These are phyloP conservation scores for Myxozyma melibiosi DNA, from an alignment of 805 yeast species.

Conservation along the genomic window DNA sequence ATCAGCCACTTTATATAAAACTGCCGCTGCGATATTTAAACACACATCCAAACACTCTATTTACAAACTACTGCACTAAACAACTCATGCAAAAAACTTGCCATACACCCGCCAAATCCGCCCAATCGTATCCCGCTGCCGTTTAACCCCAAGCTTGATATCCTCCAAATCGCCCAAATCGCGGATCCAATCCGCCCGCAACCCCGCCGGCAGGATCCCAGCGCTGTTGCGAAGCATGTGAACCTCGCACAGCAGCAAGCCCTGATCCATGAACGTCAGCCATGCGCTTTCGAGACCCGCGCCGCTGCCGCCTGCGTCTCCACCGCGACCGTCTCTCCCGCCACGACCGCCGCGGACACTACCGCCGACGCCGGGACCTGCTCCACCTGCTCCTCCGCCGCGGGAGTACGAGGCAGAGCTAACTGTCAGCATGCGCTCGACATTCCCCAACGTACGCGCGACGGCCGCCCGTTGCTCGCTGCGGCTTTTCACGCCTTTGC, in stretches of 20 bases:
- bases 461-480: slow-evolving; percentile 40
- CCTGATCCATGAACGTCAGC: slow-evolving; percentile 50
- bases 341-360: no score
- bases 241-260: slow-evolving; percentile 67
- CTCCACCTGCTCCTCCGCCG: no score
- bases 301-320: not conserved
- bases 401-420: not conserved
- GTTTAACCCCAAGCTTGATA: slow-evolving; percentile 42
- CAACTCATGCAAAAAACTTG: slow-evolving; percentile 6
- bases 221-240: slow-evolving; percentile 59
- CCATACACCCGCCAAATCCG: slow-evolving; percentile 33
- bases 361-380: no score
- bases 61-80: not conserved
- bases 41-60: no score
- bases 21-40: no score
- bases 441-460: slow-evolving; percentile 54
- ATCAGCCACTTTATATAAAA: not conserved
- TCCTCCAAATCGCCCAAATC: slow-evolving; percentile 65
- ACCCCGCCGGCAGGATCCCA: slow-evolving; percentile 50
- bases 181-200: slow-evolving; percentile 58
- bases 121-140: slow-evolving; percentile 52
- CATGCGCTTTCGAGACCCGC: slow-evolving; percentile 4
- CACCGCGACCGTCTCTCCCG: no score
- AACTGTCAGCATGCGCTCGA: slow-evolving; percentile 56
- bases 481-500: slow-evolving; percentile 38